phyloP scores from a whole-genome alignment of 768 basidiomycete species.

The Naganishia vishniacii region DNA sequence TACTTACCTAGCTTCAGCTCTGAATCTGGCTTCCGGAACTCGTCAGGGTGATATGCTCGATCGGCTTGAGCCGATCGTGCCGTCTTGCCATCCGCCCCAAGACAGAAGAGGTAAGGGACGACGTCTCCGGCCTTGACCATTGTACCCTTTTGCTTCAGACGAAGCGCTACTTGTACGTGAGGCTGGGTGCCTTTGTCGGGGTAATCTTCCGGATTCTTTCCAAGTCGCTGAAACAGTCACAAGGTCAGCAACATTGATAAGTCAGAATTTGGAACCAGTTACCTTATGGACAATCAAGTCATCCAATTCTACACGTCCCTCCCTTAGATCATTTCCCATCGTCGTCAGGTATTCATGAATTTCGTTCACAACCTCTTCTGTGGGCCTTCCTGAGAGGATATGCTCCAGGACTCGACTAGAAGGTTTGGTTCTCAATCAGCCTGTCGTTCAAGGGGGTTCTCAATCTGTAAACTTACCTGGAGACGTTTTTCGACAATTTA shows the following conservation, averaged over 20 bases:
- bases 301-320: conserved; percentile 72
- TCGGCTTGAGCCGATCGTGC: conserved; percentile 78
- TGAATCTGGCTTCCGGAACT: conserved; percentile 64
- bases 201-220: conserved; percentile 95
- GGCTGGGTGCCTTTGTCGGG: conserved; percentile 92
- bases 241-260: neutral
- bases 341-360: conserved; percentile 85
- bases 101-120: conserved; percentile 90
- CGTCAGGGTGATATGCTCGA: conserved; percentile 87
- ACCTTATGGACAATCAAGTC: conserved; percentile 95
- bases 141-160: conserved; percentile 77
- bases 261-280: conserved; percentile 21
- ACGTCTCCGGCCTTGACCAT: conserved; percentile 83
- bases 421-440: neutral
- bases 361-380: conserved; percentile 78
- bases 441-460: neutral
- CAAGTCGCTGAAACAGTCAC: conserved; percentile 62
- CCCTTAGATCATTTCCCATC: conserved; percentile 71
- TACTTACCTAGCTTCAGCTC: conserved; percentile 67
- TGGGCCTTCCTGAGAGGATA: conserved; percentile 82
- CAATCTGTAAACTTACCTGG: conserved; percentile 60
- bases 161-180: conserved; percentile 90
- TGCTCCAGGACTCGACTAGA: conserved; percentile 78
- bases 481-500: conserved; percentile 80
- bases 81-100: conserved; percentile 61